phyloP scores from a whole-genome alignment of 331 rosid species.

The Saraca asoca region DNA sequence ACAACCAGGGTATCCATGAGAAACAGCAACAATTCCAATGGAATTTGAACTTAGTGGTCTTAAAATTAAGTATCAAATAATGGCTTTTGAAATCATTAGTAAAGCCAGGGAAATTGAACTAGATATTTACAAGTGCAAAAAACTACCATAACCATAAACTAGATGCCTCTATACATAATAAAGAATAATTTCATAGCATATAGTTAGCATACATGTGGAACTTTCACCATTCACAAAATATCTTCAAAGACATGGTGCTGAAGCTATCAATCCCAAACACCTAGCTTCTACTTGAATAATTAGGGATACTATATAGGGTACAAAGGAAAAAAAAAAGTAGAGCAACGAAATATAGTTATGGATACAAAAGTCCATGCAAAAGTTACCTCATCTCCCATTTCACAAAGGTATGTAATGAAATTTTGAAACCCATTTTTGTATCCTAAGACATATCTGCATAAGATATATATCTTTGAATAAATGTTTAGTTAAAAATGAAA shows the following conservation, averaged over 20 bases:
- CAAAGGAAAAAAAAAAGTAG: too few species aligned
- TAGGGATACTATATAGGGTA: not conserved
- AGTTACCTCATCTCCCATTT: slow-evolving; percentile 98
- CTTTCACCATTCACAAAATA: not conserved
- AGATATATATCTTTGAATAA: slow-evolving; percentile 26
- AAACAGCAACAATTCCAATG: too few species aligned
- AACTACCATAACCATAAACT: not conserved
- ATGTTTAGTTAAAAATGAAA: slow-evolving; percentile 2
- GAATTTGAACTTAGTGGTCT: too few species aligned
- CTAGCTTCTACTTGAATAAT: not conserved
- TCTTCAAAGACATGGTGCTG: too few species aligned
- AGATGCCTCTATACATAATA: too few species aligned
- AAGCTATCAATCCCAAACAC: too few species aligned
- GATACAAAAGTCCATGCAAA: not conserved
- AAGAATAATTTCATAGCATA: too few species aligned
- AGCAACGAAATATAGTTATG: not conserved
- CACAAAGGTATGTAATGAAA: slow-evolving; percentile 83
- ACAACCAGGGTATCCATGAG: too few species aligned
- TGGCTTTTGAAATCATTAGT: too few species aligned
- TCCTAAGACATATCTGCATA: slow-evolving; percentile 88
- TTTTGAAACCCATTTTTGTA: slow-evolving; percentile 96
- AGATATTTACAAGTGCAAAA: too few species aligned
- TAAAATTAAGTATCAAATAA: too few species aligned
- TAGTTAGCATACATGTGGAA: not conserved
- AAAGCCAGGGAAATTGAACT: too few species aligned